These are phyloP conservation scores for Ceratocystiopsis sp. DNA, from an alignment of 2,329 filamentous ascomycete species.

Conservation along the genomic window DNA sequence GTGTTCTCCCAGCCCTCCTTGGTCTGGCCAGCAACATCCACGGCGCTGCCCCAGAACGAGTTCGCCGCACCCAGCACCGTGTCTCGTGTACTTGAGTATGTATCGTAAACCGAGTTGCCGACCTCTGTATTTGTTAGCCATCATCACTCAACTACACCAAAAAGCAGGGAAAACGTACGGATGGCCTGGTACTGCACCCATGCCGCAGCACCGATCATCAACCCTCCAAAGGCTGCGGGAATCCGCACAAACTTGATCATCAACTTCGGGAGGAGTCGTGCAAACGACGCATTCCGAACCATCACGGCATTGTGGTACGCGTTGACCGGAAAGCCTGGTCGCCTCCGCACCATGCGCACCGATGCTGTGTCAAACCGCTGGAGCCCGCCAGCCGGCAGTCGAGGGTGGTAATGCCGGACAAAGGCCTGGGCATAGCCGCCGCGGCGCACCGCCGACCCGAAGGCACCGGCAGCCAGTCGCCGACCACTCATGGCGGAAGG, in stretches of 20 bases:
- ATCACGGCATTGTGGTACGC: conserved; percentile 66
- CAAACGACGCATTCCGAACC: conserved; percentile 47
- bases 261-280: conserved; percentile 60
- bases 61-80: conserved; percentile 52
- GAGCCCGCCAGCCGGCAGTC: conserved; percentile 47
- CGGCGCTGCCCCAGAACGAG: conserved; percentile 52
- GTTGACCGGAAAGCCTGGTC: conserved; percentile 66
- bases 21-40: conserved; percentile 63
- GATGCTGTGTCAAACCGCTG: conserved; percentile 44
- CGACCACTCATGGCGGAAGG: conserved; percentile 44
- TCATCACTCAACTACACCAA: not conserved
- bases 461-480: conserved; percentile 57
- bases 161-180: conserved; percentile 33
- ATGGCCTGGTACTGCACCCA: conserved; percentile 95
- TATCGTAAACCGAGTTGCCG: conserved; percentile 58
- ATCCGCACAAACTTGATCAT: conserved; percentile 78
- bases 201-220: conserved; percentile 70
- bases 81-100: conserved; percentile 59
- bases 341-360: conserved; percentile 41
- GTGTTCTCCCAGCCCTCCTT: conserved; percentile 67
- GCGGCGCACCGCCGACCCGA: conserved; percentile 44
- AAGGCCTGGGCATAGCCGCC: conserved; percentile 27
- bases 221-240: conserved; percentile 80
- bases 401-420: conserved; percentile 43
- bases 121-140: conserved; percentile 33